Evolutionary conservation across 129 eudicot genomes (phyloP), one percentile per base, ranked within the genome.

Genomic region (Chrysanthemum lavandulifolium): DNA sequence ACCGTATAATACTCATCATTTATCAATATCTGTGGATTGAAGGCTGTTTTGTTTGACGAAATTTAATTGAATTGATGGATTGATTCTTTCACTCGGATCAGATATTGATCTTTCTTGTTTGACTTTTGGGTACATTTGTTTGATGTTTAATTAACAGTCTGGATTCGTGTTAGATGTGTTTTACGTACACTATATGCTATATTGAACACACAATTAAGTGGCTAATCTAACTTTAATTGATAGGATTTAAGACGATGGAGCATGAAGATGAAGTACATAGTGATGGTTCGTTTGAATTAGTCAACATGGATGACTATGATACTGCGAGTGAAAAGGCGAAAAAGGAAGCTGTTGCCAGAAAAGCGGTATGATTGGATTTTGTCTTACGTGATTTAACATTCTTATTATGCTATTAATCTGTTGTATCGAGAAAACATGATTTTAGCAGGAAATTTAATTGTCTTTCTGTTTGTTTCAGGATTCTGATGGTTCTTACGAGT

Each of bases 221-320:
- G 67, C 68, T 9, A 62, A 33, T 52, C 13, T 71, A 64, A 23
- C 53, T 63, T 71, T 15, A 53, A 33, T 31, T 7, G 3, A 18
- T 54, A 76, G 47, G 66, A 8, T 74, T 27, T 54, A 52, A 49
- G 45, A 61, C 61, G 50, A 79, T 83, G 87, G 79, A 71, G 72
- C 45, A 5, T 18, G 61, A 71, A 18, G 80, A 73, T 52, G 83
- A 67, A 14, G 76, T 69, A 73, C 65, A 69, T 9, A 84, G 83
- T 53, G 88, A 84, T 70, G 86, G 82, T 78, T 78, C 83, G 14
- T 84, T 53, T 67, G 86, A 78, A 56, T 33, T 81, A 19, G 72
- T 84, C 40, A 67, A 78, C 27, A 73, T 50, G 13, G 78, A 68
- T 40, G 81, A 83, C 52, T 61, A 75, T 67, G 78, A 45, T 63